phyloP scores from a whole-genome alignment of 1,284 basidiomycete genomes.

The Sporisorium sorghi region DNA sequence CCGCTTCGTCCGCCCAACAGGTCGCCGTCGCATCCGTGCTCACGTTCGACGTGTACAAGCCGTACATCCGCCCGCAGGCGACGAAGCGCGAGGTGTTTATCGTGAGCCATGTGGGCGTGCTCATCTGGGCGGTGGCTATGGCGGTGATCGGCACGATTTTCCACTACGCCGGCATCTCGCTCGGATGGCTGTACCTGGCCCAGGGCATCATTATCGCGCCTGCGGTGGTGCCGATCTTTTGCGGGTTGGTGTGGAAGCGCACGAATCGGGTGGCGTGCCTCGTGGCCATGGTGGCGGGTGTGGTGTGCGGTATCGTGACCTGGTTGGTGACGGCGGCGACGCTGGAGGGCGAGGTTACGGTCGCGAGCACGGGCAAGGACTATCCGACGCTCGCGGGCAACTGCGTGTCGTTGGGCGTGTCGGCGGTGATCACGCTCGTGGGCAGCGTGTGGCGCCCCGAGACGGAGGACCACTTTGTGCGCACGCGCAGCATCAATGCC shows the following conservation, averaged over 20 bases:
- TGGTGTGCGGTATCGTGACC: slow-evolving; percentile 78
- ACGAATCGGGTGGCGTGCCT: slow-evolving; percentile 71
- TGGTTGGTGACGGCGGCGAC: slow-evolving; percentile 82
- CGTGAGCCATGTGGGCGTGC: slow-evolving; percentile 76
- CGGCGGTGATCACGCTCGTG: slow-evolving; percentile 79
- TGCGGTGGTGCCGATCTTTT: slow-evolving; percentile 86
- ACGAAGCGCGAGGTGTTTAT: slow-evolving; percentile 76
- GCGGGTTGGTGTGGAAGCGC: slow-evolving; percentile 72
- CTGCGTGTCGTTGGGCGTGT: slow-evolving; percentile 83
- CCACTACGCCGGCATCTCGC: slow-evolving; percentile 78
- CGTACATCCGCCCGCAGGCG: slow-evolving; percentile 76
- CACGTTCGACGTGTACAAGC: slow-evolving; percentile 76
- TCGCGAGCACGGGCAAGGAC: slow-evolving; percentile 76
- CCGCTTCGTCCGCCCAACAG: slow-evolving; percentile 86
- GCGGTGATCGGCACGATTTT: slow-evolving; percentile 85
- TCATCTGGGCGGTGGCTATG: slow-evolving; percentile 79
- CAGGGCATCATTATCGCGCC: slow-evolving; percentile 87
- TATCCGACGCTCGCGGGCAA: slow-evolving; percentile 80
- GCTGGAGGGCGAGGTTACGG: slow-evolving; percentile 83
- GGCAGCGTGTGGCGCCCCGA: slow-evolving; percentile 62
- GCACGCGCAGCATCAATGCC: slow-evolving; percentile 63
- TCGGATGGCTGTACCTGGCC: slow-evolving; percentile 73
- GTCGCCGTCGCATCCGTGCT: slow-evolving; percentile 79
- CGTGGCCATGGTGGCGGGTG: slow-evolving; percentile 78
- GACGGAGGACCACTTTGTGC: slow-evolving; percentile 61